A percentile compares a stretch with the other conserved stretches of the same genome.
Conservation (phyloP, 2,329 filamentous ascomycete species). For the Calonectria fujianensis region DNA sequence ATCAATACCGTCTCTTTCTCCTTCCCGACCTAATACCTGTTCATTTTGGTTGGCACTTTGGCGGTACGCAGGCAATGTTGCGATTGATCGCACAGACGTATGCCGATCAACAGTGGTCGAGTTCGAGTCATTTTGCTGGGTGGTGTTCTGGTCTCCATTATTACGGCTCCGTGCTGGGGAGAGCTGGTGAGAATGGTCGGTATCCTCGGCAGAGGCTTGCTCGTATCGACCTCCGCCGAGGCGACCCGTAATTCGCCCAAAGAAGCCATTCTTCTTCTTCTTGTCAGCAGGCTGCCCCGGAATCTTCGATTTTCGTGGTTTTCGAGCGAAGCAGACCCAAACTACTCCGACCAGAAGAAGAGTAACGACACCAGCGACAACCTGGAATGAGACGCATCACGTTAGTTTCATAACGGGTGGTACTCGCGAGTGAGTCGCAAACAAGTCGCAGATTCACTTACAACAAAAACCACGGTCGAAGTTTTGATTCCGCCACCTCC, state of each 20-base stretch:
- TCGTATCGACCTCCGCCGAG: conserved; percentile 53
- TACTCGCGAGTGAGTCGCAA: conserved; percentile 4
- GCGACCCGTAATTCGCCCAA: conserved; percentile 46
- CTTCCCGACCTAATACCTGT: conserved; percentile 89
- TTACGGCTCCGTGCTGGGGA: conserved; percentile 45
- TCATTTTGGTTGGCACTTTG: conserved; percentile 83
- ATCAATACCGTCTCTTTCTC: conserved; percentile 93
- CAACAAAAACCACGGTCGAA: conserved; percentile 50
- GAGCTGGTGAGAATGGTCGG: conserved; percentile 55
- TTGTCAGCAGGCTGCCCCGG: conserved; percentile 14
- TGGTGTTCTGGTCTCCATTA: conserved; percentile 40
- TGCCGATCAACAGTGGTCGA: conserved; percentile 80
- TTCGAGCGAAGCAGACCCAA: conserved; percentile 48
- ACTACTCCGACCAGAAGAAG: conserved; percentile 40
- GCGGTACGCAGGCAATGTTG: conserved; percentile 93
- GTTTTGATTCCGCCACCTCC: conserved; percentile 34
- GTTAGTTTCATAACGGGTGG: neutral
- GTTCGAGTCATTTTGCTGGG: conserved; percentile 50
- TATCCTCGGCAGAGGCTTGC: conserved; percentile 57
- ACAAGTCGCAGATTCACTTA: conserved; percentile 42
- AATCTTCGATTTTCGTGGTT: conserved; percentile 38
- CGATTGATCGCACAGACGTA: conserved; percentile 92
- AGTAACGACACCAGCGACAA: conserved; percentile 46
- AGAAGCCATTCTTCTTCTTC: conserved; percentile 48
- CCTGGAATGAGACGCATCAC: conserved; percentile 39